Percentiles rank a stretch among this genome's conserved stretches.
phyloP scores from a whole-genome alignment of 2,329 filamentous ascomycete species.

The Cryphonectria carpinicola region DNA sequence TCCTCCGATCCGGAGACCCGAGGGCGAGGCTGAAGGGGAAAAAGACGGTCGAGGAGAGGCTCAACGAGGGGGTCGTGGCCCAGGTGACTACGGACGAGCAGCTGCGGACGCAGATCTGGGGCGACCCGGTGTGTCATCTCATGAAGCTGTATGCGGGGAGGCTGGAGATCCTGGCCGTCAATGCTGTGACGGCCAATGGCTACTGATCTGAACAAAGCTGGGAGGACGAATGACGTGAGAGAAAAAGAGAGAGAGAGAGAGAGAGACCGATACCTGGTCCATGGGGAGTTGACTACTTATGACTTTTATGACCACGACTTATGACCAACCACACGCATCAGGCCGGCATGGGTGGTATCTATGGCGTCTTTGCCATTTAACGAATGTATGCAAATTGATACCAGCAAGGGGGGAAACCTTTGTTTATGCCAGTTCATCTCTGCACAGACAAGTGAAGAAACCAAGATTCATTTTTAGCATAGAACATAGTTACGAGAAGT shows the following conservation, averaged over 20 bases:
- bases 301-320: slow-evolving; percentile 7
- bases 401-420: neutral
- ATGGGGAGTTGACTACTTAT: neutral
- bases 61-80: slow-evolving; percentile 67
- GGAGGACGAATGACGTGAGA: neutral
- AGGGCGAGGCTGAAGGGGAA: slow-evolving; percentile 44
- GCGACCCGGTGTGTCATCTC: slow-evolving; percentile 77
- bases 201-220: slow-evolving; percentile 20
- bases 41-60: slow-evolving; percentile 53
- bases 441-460: neutral
- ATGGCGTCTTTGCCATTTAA: neutral
- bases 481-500: neutral
- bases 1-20: slow-evolving; percentile 60
- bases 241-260: rapidly evolving
- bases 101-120: slow-evolving; percentile 74
- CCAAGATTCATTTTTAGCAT: neutral
- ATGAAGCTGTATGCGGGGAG: slow-evolving; percentile 78
- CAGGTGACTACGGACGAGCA: slow-evolving; percentile 70
- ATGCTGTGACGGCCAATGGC: slow-evolving; percentile 60
- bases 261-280: neutral
- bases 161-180: slow-evolving; percentile 72
- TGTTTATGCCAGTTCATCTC: neutral
- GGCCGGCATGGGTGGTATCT: neutral
- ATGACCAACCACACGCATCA: slow-evolving; percentile 7
- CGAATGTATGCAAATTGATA: neutral